These are phyloP conservation scores for Vanrija pseudolonga DNA, from an alignment of 1,284 basidiomycete genomes.

Conservation along the genomic window DNA sequence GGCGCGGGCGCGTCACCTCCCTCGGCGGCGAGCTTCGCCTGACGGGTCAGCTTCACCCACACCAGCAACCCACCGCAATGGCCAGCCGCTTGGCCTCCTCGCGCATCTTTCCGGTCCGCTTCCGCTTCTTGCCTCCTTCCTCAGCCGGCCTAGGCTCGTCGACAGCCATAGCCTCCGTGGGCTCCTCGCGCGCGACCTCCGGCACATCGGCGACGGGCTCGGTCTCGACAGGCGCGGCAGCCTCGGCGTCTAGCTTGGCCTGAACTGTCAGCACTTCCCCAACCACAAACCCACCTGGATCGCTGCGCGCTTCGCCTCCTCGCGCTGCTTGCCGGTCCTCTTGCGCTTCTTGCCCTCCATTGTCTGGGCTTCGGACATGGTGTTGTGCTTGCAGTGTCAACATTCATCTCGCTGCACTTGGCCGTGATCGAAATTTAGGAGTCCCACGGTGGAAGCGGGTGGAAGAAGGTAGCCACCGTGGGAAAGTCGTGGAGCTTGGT, in stretches of 20 bases:
- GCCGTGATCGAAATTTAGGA: background rate
- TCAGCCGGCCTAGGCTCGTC: too few species aligned
- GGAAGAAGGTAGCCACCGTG: too few species aligned
- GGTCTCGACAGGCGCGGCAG: slow-evolving; percentile 45
- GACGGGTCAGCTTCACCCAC: background rate
- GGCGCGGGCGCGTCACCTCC: slow-evolving; percentile 9
- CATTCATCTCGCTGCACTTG: background rate
- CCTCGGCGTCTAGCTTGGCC: slow-evolving; percentile 14
- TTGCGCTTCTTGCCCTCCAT: slow-evolving; percentile 37
- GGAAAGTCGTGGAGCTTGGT: too few species aligned
- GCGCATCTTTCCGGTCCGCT: slow-evolving; percentile 45
- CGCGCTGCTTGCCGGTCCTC: slow-evolving; percentile 44
- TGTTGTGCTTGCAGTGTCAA: background rate
- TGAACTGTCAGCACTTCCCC: background rate
- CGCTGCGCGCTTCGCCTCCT: slow-evolving; percentile 38
- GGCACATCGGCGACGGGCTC: too few species aligned
- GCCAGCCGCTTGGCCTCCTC: slow-evolving; percentile 40
- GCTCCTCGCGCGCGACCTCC: too few species aligned
- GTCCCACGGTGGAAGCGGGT: background rate
- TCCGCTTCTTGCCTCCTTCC: slow-evolving; percentile 34
- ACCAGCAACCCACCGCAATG: slow-evolving; percentile 24
- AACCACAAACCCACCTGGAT: slow-evolving; percentile 23
- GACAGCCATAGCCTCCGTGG: too few species aligned
- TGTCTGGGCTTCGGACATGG: background rate
- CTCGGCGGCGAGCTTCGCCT: slow-evolving; percentile 17